Evolutionary conservation across 148 eudicot species (phyloP).

Genomic region (Silene latifolia): DNA sequence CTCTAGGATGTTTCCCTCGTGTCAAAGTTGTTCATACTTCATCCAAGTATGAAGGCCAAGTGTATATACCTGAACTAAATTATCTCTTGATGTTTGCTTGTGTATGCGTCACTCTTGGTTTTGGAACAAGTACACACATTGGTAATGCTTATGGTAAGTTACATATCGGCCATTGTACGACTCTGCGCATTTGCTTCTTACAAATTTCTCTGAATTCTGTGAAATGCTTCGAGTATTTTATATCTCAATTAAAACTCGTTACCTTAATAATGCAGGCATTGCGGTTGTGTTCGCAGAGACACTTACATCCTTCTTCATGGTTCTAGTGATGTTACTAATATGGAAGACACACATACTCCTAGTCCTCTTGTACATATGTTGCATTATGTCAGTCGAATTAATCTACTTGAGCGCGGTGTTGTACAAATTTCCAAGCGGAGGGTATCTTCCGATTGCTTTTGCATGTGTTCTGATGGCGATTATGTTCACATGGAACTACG

Average conservation of each 20-base stretch:
- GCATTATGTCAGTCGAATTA: slow-evolving; percentile 34
- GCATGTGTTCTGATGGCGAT: slow-evolving; percentile 28
- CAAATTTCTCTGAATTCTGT: background rate
- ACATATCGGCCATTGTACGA: no score
- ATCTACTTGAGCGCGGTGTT: slow-evolving; percentile 38
- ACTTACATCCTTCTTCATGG: slow-evolving; percentile 35
- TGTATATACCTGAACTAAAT: no score
- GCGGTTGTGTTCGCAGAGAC: slow-evolving; percentile 44
- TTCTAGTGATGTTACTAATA: slow-evolving; percentile 40
- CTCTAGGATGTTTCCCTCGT: no score
- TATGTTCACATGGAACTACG: slow-evolving; percentile 44
- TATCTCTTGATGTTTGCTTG: no score
- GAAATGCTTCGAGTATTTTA: no score
- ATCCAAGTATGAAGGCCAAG: no score
- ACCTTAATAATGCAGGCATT: slow-evolving; percentile 27
- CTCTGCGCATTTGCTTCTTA: no score
- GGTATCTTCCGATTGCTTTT: slow-evolving; percentile 44
- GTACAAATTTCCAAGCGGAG: slow-evolving; percentile 43
- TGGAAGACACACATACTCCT: slow-evolving; percentile 39
- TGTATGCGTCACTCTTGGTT: no score
- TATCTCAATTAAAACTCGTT: background rate
- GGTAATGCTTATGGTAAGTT: no score
- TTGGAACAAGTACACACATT: no score
- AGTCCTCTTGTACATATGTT: slow-evolving; percentile 22
- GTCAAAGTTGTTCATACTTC: no score